Conservation (phyloP, 2,329 filamentous ascomycete genomes). For the Leptosphaerulina australis region DNA sequence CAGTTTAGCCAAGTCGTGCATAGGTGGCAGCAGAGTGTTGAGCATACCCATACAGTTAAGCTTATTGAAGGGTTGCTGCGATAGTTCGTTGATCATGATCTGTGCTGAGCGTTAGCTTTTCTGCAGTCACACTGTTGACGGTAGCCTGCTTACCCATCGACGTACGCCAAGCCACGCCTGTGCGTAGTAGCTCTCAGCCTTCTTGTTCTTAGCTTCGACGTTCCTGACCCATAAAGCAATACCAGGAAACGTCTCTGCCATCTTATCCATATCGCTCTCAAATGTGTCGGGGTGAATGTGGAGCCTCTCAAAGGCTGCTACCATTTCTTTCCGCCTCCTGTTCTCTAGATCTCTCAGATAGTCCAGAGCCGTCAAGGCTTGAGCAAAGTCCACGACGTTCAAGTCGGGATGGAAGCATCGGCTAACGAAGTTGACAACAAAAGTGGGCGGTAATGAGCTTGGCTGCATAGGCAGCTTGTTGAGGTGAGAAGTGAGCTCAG, state of each 20-base stretch:
- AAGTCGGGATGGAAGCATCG: slow-evolving; percentile 64
- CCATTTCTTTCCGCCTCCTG: slow-evolving; percentile 64
- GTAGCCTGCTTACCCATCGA: slow-evolving; percentile 62
- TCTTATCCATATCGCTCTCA: slow-evolving; percentile 53
- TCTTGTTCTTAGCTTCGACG: slow-evolving; percentile 53
- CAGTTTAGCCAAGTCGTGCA: slow-evolving; percentile 43
- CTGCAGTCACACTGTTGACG: not conserved
- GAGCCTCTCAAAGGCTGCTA: slow-evolving; percentile 60
- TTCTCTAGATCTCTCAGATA: slow-evolving; percentile 69
- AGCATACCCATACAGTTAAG: slow-evolving; percentile 71
- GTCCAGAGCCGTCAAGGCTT: slow-evolving; percentile 68
- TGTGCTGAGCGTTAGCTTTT: slow-evolving; percentile 35
- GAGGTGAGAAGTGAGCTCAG: slow-evolving; percentile 62
- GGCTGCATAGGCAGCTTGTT: slow-evolving; percentile 64
- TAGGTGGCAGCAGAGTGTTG: slow-evolving; percentile 69
- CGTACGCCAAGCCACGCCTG: slow-evolving; percentile 66
- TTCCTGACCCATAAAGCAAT: slow-evolving; percentile 62
- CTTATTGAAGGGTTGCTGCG: slow-evolving; percentile 66
- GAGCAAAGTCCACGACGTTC: slow-evolving; percentile 66
- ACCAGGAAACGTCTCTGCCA: slow-evolving; percentile 59
- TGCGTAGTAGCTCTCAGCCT: slow-evolving; percentile 57
- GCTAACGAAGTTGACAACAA: slow-evolving; percentile 67
- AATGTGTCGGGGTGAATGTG: slow-evolving; percentile 58
- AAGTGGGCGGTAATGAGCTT: slow-evolving; percentile 66
- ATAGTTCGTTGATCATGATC: slow-evolving; percentile 70